Evolutionary conservation across 108 stramenopile species (phyloP).

Genomic region (Chaetoceros tenuissimus): DNA sequence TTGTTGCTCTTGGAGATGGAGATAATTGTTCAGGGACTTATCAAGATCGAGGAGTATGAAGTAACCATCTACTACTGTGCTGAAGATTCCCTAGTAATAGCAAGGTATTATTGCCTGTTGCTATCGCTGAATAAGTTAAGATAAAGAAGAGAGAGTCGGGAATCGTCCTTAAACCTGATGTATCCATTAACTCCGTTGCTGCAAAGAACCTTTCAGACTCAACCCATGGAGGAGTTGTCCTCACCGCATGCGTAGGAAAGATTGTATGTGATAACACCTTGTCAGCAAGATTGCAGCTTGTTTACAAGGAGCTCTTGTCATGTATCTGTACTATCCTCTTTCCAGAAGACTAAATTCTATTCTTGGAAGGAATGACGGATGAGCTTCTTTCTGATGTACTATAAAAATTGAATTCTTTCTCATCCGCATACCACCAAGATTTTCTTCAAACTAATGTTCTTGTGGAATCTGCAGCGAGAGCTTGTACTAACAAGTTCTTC

Average conservation of each 20-base stretch:
- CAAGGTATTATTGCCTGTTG: conserved; percentile 66
- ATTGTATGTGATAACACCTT: conserved; percentile 98
- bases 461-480: too few species aligned
- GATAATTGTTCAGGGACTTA: conserved; percentile 95
- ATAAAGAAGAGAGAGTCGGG: conserved; percentile 88
- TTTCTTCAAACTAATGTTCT: too few species aligned
- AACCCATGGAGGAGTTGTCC: conserved; percentile 86
- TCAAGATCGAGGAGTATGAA: conserved; percentile 98
- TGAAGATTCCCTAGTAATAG: conserved; percentile 77
- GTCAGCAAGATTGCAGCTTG: conserved; percentile 78
- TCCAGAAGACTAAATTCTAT: conserved; percentile 61
- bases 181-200: conserved; percentile 67
- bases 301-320: conserved; percentile 91
- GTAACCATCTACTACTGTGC: conserved; percentile 81
- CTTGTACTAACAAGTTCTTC: too few species aligned
- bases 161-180: conserved; percentile 70
- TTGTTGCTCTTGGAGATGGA: conserved; percentile 77
- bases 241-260: conserved; percentile 84
- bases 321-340: conserved; percentile 88
- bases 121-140: conserved; percentile 84
- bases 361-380: too few species aligned
- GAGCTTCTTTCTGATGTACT: too few species aligned
- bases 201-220: conserved; percentile 60
- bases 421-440: too few species aligned
- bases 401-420: too few species aligned